These are phyloP conservation scores for Elymus sibiricus DNA, from an alignment of 176 grass and related monocot species.

Conservation along the genomic window DNA sequence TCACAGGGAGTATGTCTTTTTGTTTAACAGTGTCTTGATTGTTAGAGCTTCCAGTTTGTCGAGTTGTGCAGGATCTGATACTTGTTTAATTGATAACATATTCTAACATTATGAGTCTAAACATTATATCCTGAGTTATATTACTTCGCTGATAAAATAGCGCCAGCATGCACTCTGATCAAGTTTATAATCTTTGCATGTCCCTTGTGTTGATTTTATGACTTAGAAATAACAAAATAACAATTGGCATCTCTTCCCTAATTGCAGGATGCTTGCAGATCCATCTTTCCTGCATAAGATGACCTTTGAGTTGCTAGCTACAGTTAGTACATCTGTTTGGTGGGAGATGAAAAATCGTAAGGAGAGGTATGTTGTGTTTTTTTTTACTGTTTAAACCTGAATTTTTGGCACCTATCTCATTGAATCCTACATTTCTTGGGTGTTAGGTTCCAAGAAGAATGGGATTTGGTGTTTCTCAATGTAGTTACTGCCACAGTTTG, in stretches of 20 bases:
- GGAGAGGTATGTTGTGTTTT: constrained; percentile 42
- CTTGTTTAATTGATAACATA: neutral
- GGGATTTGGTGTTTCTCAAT: constrained; percentile 67
- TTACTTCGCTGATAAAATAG: neutral
- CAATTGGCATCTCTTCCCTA: neutral
- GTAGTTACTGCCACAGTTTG: constrained; percentile 54
- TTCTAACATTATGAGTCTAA: neutral
- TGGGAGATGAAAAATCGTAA: constrained; percentile 70
- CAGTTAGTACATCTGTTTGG: constrained; percentile 37
- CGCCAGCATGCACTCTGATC: neutral
- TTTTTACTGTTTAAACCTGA: neutral
- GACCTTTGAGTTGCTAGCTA: constrained; percentile 51
- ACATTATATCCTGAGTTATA: constrained; percentile 1
- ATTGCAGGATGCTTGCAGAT: constrained; percentile 75
- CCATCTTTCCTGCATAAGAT: constrained; percentile 71
- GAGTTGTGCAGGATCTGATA: neutral
- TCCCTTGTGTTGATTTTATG: neutral
- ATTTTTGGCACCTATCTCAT: constrained; percentile 1
- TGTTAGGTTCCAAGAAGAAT: constrained; percentile 69
- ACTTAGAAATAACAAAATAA: neutral
- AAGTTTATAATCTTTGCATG: neutral
- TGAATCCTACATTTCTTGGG: constrained; percentile 4
- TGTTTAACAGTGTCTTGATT: neutral
- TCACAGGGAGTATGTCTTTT: too few species aligned
- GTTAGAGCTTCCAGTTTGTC: neutral